A percentile compares a stretch with the other conserved stretches of the same genome.
These are phyloP conservation scores for Oenanthe javanica DNA, from an alignment of 140 eudicot species.

Conservation along the genomic window DNA sequence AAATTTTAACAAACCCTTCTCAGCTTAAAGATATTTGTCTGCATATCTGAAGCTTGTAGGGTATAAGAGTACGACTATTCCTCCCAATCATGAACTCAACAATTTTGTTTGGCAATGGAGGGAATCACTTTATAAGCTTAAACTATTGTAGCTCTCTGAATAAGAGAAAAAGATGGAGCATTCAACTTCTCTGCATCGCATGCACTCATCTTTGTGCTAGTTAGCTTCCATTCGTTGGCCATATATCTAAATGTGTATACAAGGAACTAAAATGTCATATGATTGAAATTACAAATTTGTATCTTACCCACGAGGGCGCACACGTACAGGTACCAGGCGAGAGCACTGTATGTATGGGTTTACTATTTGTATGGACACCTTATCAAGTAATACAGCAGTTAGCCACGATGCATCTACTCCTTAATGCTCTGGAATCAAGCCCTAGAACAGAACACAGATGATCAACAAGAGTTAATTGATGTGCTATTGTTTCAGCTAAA, in stretches of 20 bases:
- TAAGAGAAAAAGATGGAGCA: background rate
- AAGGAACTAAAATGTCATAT: background rate
- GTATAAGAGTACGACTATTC: background rate
- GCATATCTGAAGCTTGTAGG: background rate
- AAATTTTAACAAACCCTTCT: background rate
- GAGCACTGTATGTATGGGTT: background rate
- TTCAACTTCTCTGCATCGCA: background rate
- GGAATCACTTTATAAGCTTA: background rate
- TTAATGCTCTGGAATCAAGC: background rate
- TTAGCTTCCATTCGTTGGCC: background rate
- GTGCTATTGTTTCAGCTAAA: background rate
- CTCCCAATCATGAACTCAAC: background rate
- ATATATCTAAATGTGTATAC: slow-evolving; percentile 3
- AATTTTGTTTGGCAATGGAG: background rate
- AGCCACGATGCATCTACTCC: background rate
- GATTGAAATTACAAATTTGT: background rate
- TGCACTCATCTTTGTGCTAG: background rate
- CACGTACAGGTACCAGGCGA: background rate
- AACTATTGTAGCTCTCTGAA: background rate
- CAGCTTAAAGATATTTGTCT: background rate
- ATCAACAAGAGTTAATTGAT: background rate
- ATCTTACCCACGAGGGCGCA: background rate
- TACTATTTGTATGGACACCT: slow-evolving; percentile 5
- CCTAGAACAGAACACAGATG: slow-evolving; percentile 6
- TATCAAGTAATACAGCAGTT: background rate